Conservation (phyloP, 768 basidiomycete species). For the Lentinula boryana region DNA sequence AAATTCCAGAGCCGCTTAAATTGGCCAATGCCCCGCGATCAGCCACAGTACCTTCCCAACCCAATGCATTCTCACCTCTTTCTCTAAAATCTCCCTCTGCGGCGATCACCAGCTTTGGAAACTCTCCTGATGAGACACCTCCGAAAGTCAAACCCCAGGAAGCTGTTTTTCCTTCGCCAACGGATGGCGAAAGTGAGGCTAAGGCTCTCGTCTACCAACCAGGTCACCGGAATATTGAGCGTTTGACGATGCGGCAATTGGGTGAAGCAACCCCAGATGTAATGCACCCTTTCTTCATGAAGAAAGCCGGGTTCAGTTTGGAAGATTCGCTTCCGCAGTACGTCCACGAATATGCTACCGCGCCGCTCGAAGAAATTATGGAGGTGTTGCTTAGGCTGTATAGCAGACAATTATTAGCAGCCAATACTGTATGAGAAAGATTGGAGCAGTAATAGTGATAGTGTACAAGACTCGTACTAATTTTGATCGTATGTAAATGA, state of each 20-base stretch:
- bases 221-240: slow-evolving; percentile 61
- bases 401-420: slow-evolving; percentile 58
- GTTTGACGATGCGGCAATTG: slow-evolving; percentile 78
- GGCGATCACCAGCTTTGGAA: neutral
- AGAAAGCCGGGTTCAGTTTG: slow-evolving; percentile 76
- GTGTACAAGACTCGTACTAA: neutral
- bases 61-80: neutral
- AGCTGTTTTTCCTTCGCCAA: neutral
- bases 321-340: slow-evolving; percentile 84
- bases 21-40: slow-evolving; percentile 25
- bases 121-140: neutral
- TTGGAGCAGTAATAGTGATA: neutral
- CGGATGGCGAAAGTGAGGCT: slow-evolving; percentile 14
- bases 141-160: neutral
- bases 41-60: slow-evolving; percentile 18
- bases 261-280: slow-evolving; percentile 88
- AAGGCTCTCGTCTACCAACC: slow-evolving; percentile 44
- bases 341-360: slow-evolving; percentile 82
- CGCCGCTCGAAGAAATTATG: slow-evolving; percentile 80
- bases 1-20: slow-evolving; percentile 29
- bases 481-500: neutral
- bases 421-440: slow-evolving; percentile 7
- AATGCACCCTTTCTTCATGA: slow-evolving; percentile 85
- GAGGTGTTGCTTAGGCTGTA: slow-evolving; percentile 72
- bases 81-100: neutral